phyloP scores from a whole-genome alignment of 352 stramenopile genomes.

The Phytophthora lateralis region DNA sequence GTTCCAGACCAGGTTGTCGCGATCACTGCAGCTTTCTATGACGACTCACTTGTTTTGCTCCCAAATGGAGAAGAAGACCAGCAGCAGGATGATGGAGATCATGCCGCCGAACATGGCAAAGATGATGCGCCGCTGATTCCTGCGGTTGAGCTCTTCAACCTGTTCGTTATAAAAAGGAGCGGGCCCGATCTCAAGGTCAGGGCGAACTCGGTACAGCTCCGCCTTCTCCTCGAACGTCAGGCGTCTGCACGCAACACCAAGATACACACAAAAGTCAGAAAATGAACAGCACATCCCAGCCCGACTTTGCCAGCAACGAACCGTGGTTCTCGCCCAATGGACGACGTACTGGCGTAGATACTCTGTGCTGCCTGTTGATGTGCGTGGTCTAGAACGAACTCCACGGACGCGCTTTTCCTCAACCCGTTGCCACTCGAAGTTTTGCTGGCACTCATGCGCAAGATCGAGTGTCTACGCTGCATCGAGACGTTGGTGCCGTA shows the following conservation, averaged over 20 bases:
- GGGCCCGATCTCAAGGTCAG: constrained; percentile 79
- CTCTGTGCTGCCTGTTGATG: constrained; percentile 39
- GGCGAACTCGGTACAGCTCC: constrained; percentile 81
- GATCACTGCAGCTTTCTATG: constrained; percentile 19
- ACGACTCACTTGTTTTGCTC: constrained; percentile 36
- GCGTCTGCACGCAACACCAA: constrained; percentile 39
- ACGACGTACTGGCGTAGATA: constrained; percentile 47
- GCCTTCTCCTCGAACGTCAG: constrained; percentile 83
- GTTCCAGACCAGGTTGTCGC: background rate
- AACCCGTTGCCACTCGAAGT: constrained; percentile 32
- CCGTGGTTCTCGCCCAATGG: constrained; percentile 51
- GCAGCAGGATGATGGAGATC: constrained; percentile 66
- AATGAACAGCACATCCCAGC: background rate
- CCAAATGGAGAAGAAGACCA: constrained; percentile 74
- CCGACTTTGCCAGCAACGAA: constrained; percentile 22
- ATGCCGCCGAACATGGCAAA: constrained; percentile 80
- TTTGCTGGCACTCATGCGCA: constrained; percentile 60
- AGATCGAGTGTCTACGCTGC: constrained; percentile 57
- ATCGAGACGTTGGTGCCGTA: constrained; percentile 44
- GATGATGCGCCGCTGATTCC: constrained; percentile 69
- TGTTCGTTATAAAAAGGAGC: constrained; percentile 66
- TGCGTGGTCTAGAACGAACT: constrained; percentile 66
- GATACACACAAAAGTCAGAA: constrained; percentile 10
- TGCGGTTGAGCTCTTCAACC: constrained; percentile 52
- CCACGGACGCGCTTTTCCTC: constrained; percentile 72